These are phyloP conservation scores for Mucor indicus DNA, from an alignment of 371 early-diverging fungal genomes.

Conservation along the genomic window DNA sequence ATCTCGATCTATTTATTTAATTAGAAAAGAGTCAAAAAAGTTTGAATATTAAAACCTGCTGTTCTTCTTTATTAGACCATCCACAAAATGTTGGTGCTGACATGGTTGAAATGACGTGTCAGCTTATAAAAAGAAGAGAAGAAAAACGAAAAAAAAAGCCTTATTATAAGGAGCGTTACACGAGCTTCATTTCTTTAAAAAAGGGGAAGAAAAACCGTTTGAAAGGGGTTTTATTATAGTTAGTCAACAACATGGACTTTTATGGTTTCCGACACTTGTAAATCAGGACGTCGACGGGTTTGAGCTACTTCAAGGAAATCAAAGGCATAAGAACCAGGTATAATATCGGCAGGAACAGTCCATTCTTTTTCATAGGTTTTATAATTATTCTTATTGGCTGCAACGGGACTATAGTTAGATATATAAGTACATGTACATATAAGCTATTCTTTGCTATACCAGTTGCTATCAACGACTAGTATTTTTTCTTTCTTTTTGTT, in stretches of 20 bases:
- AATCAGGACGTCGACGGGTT: conserved; percentile 32
- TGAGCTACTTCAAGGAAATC: conserved; percentile 39
- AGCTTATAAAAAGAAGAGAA: background rate
- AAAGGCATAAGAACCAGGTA: conserved; percentile 56
- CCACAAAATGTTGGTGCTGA: conserved; percentile 29
- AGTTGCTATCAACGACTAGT: background rate
- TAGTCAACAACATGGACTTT: conserved; percentile 38
- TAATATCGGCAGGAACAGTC: conserved; percentile 48
- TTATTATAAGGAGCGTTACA: too few relatives aligned
- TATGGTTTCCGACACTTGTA: conserved; percentile 39
- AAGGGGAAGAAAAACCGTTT: too few relatives aligned
- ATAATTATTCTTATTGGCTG: conserved; percentile 28
- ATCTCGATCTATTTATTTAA: conserved; percentile 10
- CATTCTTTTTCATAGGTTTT: conserved; percentile 42
- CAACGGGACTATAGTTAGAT: conserved; percentile 27
- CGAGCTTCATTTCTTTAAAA: too few relatives aligned
- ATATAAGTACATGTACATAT: too few relatives aligned
- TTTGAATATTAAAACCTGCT: conserved; percentile 4
- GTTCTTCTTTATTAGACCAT: conserved; percentile 21
- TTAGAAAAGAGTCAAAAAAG: too few relatives aligned
- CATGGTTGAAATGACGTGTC: conserved; percentile 2
- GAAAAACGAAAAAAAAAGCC: background rate
- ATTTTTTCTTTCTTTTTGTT: conserved; percentile 12
- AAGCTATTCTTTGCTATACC: background rate
- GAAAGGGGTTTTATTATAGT: background rate